Percentiles rank a stretch among this genome's conserved stretches.
These are phyloP conservation scores for Aristolochia contorta DNA, from an alignment of 164 flowering plant species.

Conservation along the genomic window DNA sequence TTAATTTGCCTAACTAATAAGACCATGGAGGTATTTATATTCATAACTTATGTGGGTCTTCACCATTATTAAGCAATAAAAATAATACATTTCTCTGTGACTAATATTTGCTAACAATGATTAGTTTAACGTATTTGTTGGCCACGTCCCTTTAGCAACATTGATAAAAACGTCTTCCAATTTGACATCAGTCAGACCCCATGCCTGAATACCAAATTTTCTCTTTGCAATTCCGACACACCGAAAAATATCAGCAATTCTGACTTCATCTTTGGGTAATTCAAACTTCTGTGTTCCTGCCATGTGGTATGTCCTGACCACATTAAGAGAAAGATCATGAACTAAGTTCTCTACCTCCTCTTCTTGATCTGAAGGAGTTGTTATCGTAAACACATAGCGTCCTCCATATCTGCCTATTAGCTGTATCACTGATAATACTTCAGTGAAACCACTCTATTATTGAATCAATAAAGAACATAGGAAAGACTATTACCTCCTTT, in stretches of 20 bases:
- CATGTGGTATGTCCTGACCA: constrained; percentile 63
- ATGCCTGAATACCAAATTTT: constrained; percentile 65
- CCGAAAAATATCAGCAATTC: constrained; percentile 67
- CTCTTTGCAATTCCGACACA: constrained; percentile 74
- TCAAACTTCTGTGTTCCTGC: constrained; percentile 95
- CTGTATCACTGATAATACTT: constrained; percentile 25
- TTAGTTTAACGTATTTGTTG: too few species aligned
- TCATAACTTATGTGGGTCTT: too few species aligned
- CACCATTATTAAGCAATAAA: too few species aligned
- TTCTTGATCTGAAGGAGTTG: constrained; percentile 60
- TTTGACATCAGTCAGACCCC: constrained; percentile 93
- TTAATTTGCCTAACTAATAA: too few species aligned
- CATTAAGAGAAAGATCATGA: constrained; percentile 42
- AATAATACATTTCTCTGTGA: too few species aligned
- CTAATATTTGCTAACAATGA: too few species aligned
- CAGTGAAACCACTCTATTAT: too few species aligned
- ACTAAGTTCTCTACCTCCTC: constrained; percentile 63
- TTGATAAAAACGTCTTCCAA: constrained; percentile 93
- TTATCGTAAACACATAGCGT: constrained; percentile 77
- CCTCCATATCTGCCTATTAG: constrained; percentile 93
- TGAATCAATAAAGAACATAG: not conserved
- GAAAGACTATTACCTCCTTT: constrained; percentile 56
- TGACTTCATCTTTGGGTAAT: constrained; percentile 70
- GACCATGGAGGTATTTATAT: too few species aligned
- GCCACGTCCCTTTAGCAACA: constrained; percentile 53